Conservation (phyloP, 805 yeast genomes). For the Alloascoidea africana region DNA sequence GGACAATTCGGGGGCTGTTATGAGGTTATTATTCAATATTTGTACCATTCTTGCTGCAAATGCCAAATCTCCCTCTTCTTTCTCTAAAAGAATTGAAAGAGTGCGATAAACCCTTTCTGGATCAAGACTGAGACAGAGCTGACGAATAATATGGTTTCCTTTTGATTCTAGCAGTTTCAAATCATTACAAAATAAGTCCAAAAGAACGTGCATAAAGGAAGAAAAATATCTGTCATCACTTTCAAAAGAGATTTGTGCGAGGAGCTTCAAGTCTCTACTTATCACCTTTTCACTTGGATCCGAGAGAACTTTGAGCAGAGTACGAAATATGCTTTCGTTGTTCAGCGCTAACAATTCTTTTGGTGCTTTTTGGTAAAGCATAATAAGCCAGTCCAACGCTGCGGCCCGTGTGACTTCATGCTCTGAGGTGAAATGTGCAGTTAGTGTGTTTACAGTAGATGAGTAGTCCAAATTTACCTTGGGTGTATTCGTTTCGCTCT, state of each 20-base stretch:
- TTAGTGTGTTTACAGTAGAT: constrained; percentile 54
- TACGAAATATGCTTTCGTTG: constrained; percentile 52
- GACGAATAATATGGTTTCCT: constrained; percentile 74
- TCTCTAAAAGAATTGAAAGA: constrained; percentile 56
- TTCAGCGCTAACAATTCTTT: constrained; percentile 26
- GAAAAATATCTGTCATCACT: constrained; percentile 65
- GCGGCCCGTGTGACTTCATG: constrained; percentile 74
- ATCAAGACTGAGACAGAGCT: constrained; percentile 65
- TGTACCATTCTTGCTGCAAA: constrained; percentile 58
- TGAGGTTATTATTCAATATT: constrained; percentile 55
- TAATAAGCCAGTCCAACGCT: constrained; percentile 78
- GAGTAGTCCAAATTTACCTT: constrained; percentile 28
- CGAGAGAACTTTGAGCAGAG: constrained; percentile 56
- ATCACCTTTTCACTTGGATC: constrained; percentile 72
- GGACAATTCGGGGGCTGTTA: constrained; percentile 55
- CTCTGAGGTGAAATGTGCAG: constrained; percentile 51
- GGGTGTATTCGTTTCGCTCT: too few species aligned
- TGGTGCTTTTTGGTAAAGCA: constrained; percentile 63
- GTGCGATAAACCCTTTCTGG: constrained; percentile 77
- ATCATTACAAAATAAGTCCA: constrained; percentile 58
- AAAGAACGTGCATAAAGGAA: constrained; percentile 55
- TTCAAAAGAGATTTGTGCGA: constrained; percentile 58
- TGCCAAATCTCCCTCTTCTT: constrained; percentile 33
- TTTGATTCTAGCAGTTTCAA: constrained; percentile 47
- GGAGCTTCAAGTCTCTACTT: constrained; percentile 50